Evolutionary conservation across 306 rosid species (phyloP).

Genomic region (Mimosa pudica): DNA sequence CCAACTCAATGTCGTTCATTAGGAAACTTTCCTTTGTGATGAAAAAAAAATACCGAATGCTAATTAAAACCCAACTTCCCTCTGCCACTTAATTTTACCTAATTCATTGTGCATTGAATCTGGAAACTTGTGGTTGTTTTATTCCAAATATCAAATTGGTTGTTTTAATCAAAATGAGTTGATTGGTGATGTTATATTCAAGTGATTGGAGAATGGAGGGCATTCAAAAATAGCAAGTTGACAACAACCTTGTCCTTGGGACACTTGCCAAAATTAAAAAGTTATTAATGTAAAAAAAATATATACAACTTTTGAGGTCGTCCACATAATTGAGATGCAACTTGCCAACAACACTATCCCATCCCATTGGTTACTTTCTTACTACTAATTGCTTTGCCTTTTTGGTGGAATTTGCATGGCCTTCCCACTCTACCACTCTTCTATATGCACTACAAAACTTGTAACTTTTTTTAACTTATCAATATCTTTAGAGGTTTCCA

Average conservation of each 20-base stretch:
- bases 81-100: not conserved
- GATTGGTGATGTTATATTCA: not conserved
- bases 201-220: not conserved
- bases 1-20: constrained; percentile 20
- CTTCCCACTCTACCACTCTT: too few relatives aligned
- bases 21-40: constrained; percentile 21
- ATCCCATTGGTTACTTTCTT: not conserved
- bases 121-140: not conserved
- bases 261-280: not conserved
- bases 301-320: not conserved
- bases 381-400: not conserved
- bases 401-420: not conserved
- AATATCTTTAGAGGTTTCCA: too few relatives aligned
- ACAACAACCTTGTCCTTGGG: not conserved
- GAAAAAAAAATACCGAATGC: not conserved
- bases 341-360: not conserved
- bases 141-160: not conserved
- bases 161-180: not conserved
- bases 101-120: not conserved
- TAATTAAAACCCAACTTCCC: not conserved
- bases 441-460: too few relatives aligned
- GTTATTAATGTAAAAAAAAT: not conserved
- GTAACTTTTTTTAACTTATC: too few relatives aligned
- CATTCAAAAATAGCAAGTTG: constrained; percentile 7
- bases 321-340: not conserved